Conservation (phyloP, 208 protist genomes). For the Trypanosoma caninum region DNA sequence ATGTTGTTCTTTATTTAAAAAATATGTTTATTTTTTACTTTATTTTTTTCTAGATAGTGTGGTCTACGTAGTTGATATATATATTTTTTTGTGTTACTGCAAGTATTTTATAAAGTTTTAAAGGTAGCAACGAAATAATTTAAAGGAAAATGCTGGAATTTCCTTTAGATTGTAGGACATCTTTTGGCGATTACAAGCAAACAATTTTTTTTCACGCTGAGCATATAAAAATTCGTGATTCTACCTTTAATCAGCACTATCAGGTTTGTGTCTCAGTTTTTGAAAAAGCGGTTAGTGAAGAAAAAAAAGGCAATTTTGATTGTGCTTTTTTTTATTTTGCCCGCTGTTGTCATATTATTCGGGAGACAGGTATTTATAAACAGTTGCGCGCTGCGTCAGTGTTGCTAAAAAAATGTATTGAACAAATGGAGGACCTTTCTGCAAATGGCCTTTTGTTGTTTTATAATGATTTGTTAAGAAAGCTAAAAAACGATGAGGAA, state of each 20-base stretch:
- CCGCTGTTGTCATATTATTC: conserved; percentile 46
- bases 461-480: conserved; percentile 33
- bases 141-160: conserved; percentile 54
- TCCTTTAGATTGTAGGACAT: conserved; percentile 44
- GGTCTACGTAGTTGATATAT: too few species aligned
- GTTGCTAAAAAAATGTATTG: conserved; percentile 26
- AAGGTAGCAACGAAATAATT: too few species aligned
- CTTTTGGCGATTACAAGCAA: conserved; percentile 44
- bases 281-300: conserved; percentile 20
- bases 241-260: conserved; percentile 18
- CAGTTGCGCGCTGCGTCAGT: conserved; percentile 6
- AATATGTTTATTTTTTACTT: too few species aligned
- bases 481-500: conserved; percentile 33
- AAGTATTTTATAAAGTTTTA: too few species aligned
- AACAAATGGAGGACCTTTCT: conserved; percentile 25
- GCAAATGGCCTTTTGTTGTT: conserved; percentile 21
- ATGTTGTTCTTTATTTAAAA: too few species aligned
- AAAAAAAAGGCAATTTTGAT: conserved; percentile 27
- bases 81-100: too few species aligned
- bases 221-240: conserved; percentile 22
- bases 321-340: conserved; percentile 49
- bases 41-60: too few species aligned
- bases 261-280: conserved; percentile 19
- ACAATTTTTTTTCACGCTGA: conserved; percentile 57
- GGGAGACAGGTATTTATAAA: conserved; percentile 29